Base-by-base conservation (phyloP, 1,139 yeast species). In the Nadsonia starkeyi-henricii region DNA sequence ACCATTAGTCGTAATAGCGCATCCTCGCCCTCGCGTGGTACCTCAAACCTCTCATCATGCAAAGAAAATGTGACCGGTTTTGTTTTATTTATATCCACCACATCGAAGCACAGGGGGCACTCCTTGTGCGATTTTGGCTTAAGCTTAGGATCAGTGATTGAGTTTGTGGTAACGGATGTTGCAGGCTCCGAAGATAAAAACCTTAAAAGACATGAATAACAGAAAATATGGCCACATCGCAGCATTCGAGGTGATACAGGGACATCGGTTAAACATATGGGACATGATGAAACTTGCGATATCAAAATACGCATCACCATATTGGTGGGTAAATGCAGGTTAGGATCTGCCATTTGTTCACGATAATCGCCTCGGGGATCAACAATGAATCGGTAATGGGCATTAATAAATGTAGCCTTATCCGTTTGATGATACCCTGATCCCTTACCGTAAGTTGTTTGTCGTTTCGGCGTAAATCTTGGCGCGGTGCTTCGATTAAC, bases 181-280 rank as follows among this genome's bases (percentile, higher is more conserved):
- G 51, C 72, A 1, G 73, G 66, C 21, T 77, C 78, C 20, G 82
- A 76, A 42, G 78, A 85, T 49, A 86, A 67, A 58, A 85, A 76
- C 41, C 89, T 75, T 48, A 86, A 64, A 41, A 89, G 65, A 62
- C 99, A 93, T 28, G 88, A 79, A 50, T 79, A 73, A 61, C 99
- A 93, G 59, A 91, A 75, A 15, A 88, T 74, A 61, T 93, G 99
- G 2, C 99, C 98, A 67, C 99, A 93, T 18, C 80, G 75, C 33
- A 88, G 78, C 97, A 93, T 93, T 50, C 97, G 70, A 1, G 98
- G 97, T 0, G 97, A 96, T 41, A 84, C 75, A 9, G 91, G 84
- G 20, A 79, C 81, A 49, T 85, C 94, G 33, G 82, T 75, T 18
- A 91, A 70, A 62, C 99, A 93, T 39, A 93, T 91, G 1, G 98